Conservation (phyloP, 2,329 filamentous ascomycete genomes). For the Laburnicola sp. region DNA sequence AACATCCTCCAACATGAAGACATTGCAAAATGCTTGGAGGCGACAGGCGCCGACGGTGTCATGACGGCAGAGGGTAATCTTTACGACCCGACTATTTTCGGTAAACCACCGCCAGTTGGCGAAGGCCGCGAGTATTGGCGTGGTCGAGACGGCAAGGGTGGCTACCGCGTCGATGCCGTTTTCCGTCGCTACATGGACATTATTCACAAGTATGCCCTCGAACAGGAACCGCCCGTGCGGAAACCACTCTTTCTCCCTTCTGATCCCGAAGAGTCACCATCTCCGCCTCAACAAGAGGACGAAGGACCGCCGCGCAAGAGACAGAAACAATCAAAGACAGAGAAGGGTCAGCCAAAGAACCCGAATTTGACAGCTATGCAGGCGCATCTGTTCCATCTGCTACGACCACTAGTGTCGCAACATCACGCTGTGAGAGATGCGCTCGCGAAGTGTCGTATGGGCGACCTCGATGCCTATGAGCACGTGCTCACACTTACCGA, state of each 20-base stretch:
- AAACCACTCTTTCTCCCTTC: slow-evolving; percentile 72
- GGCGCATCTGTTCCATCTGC: slow-evolving; percentile 88
- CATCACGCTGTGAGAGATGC: slow-evolving; percentile 85
- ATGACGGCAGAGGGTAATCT: slow-evolving; percentile 98
- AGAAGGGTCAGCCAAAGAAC: slow-evolving; percentile 54
- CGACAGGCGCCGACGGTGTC: slow-evolving; percentile 85
- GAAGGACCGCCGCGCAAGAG: slow-evolving; percentile 44
- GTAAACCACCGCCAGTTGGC: slow-evolving; percentile 64
- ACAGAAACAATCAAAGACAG: slow-evolving; percentile 45
- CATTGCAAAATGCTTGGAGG: slow-evolving; percentile 74
- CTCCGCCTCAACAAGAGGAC: slow-evolving; percentile 18
- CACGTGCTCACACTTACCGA: slow-evolving; percentile 76
- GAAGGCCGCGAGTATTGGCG: slow-evolving; percentile 82
- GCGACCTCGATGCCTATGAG: slow-evolving; percentile 78
- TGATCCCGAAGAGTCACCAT: slow-evolving; percentile 49
- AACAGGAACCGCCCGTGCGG: slow-evolving; percentile 65
- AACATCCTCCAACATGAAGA: slow-evolving; percentile 85
- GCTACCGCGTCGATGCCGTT: slow-evolving; percentile 86
- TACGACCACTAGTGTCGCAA: slow-evolving; percentile 76
- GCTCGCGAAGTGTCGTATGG: slow-evolving; percentile 69
- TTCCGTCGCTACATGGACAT: slow-evolving; percentile 89
- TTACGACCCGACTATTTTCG: slow-evolving; percentile 87
- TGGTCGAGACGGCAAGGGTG: slow-evolving; percentile 74
- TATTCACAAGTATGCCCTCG: slow-evolving; percentile 75
- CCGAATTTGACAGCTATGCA: slow-evolving; percentile 81